Conservation (phyloP, 2,329 filamentous ascomycete genomes). For the Clonostachys byssicola region DNA sequence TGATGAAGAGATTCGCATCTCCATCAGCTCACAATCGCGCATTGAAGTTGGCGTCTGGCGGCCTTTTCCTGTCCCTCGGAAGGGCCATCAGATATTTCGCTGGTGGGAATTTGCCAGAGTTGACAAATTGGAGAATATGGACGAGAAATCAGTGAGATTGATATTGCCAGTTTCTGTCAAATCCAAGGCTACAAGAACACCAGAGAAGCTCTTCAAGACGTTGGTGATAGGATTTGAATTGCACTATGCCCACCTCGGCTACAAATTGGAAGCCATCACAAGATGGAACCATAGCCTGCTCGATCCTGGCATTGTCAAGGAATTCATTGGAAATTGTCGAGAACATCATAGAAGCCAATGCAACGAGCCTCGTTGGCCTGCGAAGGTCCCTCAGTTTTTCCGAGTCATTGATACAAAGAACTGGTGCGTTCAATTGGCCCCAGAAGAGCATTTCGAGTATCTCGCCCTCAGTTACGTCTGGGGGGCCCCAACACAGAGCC, state of each 20-base stretch:
- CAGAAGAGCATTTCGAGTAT: not conserved
- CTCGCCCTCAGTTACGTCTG: not conserved
- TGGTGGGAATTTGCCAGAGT: too few relatives aligned
- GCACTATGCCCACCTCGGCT: too few relatives aligned
- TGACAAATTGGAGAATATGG: not conserved
- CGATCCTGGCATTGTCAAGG: not conserved
- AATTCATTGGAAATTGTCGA: not conserved
- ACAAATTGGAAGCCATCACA: not conserved
- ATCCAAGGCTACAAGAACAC: too few relatives aligned
- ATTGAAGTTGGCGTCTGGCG: not conserved
- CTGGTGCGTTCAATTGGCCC: not conserved
- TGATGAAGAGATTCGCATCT: not conserved
- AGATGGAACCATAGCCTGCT: not conserved
- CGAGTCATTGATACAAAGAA: not conserved
- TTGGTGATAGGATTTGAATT: too few relatives aligned
- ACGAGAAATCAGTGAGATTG: not conserved
- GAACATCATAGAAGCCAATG: not conserved
- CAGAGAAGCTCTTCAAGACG: too few relatives aligned
- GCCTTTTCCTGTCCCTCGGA: too few relatives aligned
- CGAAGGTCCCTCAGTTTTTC: not conserved
- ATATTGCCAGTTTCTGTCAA: not conserved
- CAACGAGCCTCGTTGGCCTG: not conserved
- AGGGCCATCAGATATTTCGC: too few relatives aligned
- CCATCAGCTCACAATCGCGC: not conserved
- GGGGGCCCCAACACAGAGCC: not conserved